These are phyloP conservation scores for Hymenotorrendiella dingleyae DNA, from an alignment of 2,329 filamentous ascomycete species.

Conservation along the genomic window DNA sequence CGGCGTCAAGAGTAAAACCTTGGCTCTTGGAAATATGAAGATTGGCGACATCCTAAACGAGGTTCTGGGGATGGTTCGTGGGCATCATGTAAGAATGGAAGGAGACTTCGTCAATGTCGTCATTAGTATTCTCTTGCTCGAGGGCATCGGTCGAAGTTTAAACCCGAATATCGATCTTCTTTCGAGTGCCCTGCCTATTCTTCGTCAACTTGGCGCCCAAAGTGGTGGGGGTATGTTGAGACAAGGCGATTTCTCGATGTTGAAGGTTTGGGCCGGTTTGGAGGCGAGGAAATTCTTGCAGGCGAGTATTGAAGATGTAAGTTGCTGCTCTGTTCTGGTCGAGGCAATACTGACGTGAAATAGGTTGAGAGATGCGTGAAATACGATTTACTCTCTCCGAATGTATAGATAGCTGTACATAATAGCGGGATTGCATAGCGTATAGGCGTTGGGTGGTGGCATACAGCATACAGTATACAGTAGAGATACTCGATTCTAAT, in stretches of 20 bases:
- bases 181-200: constrained; percentile 77
- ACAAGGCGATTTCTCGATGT: constrained; percentile 73
- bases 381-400: constrained; percentile 82
- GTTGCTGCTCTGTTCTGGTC: no score
- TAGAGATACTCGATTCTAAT: no score
- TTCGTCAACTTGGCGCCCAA: constrained; percentile 79
- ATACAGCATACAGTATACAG: background rate
- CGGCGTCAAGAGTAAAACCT: constrained; percentile 81
- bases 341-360: constrained; percentile 1
- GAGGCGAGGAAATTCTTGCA: constrained; percentile 87
- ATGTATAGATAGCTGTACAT: constrained; percentile 57
- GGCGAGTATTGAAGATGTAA: constrained; percentile 80
- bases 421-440: no score
- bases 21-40: constrained; percentile 89
- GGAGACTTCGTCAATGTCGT: constrained; percentile 99
- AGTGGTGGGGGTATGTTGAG: constrained; percentile 65
- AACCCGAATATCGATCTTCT: constrained; percentile 87
- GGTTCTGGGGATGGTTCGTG: constrained; percentile 84
- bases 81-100: constrained; percentile 88
- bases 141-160: constrained; percentile 84
- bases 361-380: constrained; percentile 85
- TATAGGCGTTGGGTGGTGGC: no score
- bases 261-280: constrained; percentile 85
- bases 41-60: constrained; percentile 93
- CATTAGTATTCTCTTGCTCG: constrained; percentile 84